Conservation (phyloP, 2,329 filamentous ascomycete genomes). For the Ceratocystis colombiana region DNA sequence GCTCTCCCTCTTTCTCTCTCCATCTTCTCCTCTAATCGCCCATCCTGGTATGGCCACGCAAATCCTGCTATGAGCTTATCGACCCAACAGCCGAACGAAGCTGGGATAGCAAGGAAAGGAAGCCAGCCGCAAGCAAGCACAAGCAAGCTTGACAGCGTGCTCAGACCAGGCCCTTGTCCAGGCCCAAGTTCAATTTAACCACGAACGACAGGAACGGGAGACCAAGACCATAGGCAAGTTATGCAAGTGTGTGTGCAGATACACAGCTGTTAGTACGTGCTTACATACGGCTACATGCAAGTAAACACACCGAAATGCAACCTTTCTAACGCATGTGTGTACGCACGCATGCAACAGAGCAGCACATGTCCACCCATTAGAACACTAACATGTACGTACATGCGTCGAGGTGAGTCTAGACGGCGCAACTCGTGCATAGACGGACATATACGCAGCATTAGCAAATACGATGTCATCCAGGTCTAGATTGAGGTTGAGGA, state of each 20-base stretch:
- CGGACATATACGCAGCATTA: no score
- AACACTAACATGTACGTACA: no score
- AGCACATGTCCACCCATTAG: no score
- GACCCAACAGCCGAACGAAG: conserved; percentile 3
- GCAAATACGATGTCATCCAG: no score
- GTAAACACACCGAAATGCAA: background rate
- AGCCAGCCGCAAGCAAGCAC: background rate
- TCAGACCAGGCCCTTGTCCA: background rate
- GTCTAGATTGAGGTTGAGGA: no score
- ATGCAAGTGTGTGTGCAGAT: background rate
- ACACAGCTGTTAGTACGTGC: background rate
- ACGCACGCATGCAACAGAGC: no score
- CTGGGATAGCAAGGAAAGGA: background rate
- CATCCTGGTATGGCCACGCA: conserved; percentile 4
- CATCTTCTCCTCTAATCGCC: background rate
- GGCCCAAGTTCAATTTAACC: background rate
- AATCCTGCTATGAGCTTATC: conserved; percentile 9
- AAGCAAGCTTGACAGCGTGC: conserved; percentile 7
- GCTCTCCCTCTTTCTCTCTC: background rate
- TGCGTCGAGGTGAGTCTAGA: no score
- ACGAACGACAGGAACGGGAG: background rate
- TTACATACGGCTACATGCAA: background rate
- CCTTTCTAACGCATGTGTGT: background rate
- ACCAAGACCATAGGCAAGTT: background rate
- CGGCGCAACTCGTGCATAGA: no score